Conservation (phyloP, 2,329 filamentous ascomycete genomes). For the Talaromyces sp. region DNA sequence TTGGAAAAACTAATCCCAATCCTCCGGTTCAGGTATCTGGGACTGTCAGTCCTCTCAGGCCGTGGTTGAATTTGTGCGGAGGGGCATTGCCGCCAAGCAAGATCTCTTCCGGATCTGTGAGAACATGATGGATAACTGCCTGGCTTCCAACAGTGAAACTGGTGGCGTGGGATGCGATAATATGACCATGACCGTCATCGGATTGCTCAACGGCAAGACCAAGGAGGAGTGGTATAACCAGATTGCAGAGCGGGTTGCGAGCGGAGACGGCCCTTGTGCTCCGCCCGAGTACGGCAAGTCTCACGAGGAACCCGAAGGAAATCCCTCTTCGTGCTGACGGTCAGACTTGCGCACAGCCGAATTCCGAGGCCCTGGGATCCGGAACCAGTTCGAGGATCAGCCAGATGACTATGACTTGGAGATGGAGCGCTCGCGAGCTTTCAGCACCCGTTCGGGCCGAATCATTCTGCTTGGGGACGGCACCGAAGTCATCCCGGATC, state of each 20-base stretch:
- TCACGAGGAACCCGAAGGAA: conserved; percentile 47
- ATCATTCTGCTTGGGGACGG: conserved; percentile 96
- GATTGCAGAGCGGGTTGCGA: conserved; percentile 89
- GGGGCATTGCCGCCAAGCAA: conserved; percentile 95
- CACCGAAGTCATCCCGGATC: conserved; percentile 86
- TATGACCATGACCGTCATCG: conserved; percentile 96
- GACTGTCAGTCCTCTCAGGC: conserved; percentile 98
- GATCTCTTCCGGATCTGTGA: conserved; percentile 94
- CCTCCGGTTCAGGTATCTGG: conserved; percentile 79
- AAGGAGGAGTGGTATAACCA: conserved; percentile 99
- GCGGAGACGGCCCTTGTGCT: conserved; percentile 96
- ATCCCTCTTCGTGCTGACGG: conserved; percentile 46
- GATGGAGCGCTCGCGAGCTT: conserved; percentile 62
- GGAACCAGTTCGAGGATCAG: conserved; percentile 81
- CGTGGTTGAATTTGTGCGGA: conserved; percentile 93
- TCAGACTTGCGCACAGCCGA: conserved; percentile 63
- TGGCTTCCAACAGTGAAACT: conserved; percentile 96
- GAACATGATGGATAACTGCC: conserved; percentile 99
- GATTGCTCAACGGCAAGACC: conserved; percentile 83
- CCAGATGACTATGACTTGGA: conserved; percentile 60
- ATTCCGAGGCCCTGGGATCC: conserved; percentile 79
- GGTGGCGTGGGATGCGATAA: conserved; percentile 98
- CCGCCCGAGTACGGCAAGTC: conserved; percentile 98
- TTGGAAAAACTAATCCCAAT: too few relatives aligned
- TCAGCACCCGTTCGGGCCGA: conserved; percentile 73